A percentile compares a stretch with the other conserved stretches of the same genome.
Evolutionary conservation across 2,329 filamentous ascomycete species (phyloP).

Genomic region (Coleophoma cylindrospora): DNA sequence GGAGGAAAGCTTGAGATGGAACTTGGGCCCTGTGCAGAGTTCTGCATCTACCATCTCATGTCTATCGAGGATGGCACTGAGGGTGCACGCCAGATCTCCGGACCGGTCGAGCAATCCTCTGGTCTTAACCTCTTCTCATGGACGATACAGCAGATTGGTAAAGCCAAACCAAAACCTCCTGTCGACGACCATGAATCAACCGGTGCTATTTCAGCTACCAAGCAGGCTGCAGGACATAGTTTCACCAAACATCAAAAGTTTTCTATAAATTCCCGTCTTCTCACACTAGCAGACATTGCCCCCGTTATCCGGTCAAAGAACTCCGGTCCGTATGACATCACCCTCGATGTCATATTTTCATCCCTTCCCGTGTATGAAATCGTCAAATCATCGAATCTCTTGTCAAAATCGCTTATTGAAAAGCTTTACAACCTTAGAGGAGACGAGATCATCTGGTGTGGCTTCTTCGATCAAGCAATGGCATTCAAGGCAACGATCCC

Average conservation of each 20-base stretch:
- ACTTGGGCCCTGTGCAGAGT: constrained; percentile 35
- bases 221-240: neutral
- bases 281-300: constrained; percentile 29
- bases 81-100: neutral
- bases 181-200: neutral
- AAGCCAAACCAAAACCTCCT: neutral
- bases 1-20: constrained; percentile 31
- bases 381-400: constrained; percentile 30
- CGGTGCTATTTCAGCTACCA: neutral
- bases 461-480: constrained; percentile 36
- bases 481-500: constrained; percentile 42
- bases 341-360: constrained; percentile 45
- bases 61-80: constrained; percentile 8
- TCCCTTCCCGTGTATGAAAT: constrained; percentile 26
- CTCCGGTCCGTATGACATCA: constrained; percentile 45
- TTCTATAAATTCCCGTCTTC: neutral
- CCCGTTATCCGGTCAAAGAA: constrained; percentile 44
- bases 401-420: constrained; percentile 29
- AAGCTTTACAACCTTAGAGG: constrained; percentile 20
- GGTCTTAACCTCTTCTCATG: neutral
- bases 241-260: neutral
- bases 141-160: neutral
- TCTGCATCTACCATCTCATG: constrained; percentile 38
- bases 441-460: constrained; percentile 10
- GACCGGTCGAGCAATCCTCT: neutral